These are phyloP conservation scores for Skeletonema grethae DNA, from an alignment of 108 stramenopile genomes.

Conservation along the genomic window DNA sequence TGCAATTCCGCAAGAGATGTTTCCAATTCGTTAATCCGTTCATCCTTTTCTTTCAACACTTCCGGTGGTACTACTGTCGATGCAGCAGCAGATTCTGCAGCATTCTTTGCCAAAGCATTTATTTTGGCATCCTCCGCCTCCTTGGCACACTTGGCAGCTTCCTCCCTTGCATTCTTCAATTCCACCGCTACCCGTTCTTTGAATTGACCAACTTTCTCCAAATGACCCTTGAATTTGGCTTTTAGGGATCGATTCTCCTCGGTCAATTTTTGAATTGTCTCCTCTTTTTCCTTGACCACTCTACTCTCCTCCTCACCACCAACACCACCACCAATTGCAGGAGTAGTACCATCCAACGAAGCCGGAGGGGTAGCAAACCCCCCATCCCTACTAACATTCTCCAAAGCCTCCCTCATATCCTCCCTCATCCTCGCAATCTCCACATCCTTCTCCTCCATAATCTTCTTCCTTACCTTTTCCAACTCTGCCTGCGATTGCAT, in stretches of 20 bases:
- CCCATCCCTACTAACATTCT: constrained; percentile 25
- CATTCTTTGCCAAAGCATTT: constrained; percentile 6
- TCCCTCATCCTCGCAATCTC: constrained; percentile 42
- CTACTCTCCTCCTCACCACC: constrained; percentile 10
- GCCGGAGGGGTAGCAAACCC: constrained; percentile 17
- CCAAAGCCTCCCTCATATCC: constrained; percentile 47
- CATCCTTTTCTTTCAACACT: constrained; percentile 40
- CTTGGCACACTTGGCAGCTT: constrained; percentile 15
- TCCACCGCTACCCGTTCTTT: constrained; percentile 28
- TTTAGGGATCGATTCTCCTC: constrained; percentile 27
- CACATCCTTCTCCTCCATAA: constrained; percentile 39
- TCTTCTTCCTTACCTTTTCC: constrained; percentile 50
- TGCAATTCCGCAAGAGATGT: constrained; percentile 23
- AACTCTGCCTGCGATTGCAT: constrained; percentile 52
- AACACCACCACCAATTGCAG: constrained; percentile 16
- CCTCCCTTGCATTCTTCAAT: constrained; percentile 37
- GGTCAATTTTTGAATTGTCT: constrained; percentile 18
- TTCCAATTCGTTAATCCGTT: constrained; percentile 36
- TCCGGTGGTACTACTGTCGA: constrained; percentile 1
- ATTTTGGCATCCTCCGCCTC: constrained; percentile 28
- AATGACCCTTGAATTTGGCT: constrained; percentile 25
- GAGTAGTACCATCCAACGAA: not conserved
- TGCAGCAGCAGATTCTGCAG: constrained; percentile 3
- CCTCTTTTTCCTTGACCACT: constrained; percentile 13
- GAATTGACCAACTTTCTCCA: constrained; percentile 28